phyloP scores from a whole-genome alignment of 352 stramenopile species.

The Globisporangium perplexum region DNA sequence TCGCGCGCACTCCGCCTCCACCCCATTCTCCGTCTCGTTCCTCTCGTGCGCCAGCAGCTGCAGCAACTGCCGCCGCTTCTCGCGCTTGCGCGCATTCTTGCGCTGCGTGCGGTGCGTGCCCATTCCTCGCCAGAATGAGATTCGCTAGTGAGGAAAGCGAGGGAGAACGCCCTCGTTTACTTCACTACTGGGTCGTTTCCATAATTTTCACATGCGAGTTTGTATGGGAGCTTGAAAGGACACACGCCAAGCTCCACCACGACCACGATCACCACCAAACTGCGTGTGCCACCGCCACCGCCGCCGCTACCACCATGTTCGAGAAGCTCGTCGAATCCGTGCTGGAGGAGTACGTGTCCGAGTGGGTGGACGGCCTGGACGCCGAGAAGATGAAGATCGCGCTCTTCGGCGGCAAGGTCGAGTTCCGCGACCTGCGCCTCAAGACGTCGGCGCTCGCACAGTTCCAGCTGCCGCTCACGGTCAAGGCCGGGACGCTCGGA shows the following conservation, averaged over 20 bases:
- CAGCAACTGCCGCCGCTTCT: slow-evolving; percentile 48
- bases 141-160: too few species aligned
- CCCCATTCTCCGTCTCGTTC: slow-evolving; percentile 19
- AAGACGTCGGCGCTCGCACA: slow-evolving; percentile 62
- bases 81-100: slow-evolving; percentile 81
- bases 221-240: too few species aligned
- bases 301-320: slow-evolving; percentile 42
- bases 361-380: slow-evolving; percentile 82
- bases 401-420: slow-evolving; percentile 77
- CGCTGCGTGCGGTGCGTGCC: slow-evolving; percentile 41
- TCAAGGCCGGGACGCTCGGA: slow-evolving; percentile 67
- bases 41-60: not conserved
- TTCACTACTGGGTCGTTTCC: too few species aligned
- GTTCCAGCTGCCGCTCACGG: slow-evolving; percentile 70
- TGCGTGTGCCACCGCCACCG: too few species aligned
- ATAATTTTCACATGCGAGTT: too few species aligned
- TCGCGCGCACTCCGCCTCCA: slow-evolving; percentile 29
- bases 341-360: slow-evolving; percentile 81
- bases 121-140: not conserved
- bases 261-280: too few species aligned
- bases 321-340: slow-evolving; percentile 83
- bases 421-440: slow-evolving; percentile 75
- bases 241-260: too few species aligned
- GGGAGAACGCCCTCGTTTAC: too few species aligned
- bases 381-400: slow-evolving; percentile 87